These are phyloP conservation scores for Cystobasidium ongulense DNA, from an alignment of 768 basidiomycete species.

Conservation along the genomic window DNA sequence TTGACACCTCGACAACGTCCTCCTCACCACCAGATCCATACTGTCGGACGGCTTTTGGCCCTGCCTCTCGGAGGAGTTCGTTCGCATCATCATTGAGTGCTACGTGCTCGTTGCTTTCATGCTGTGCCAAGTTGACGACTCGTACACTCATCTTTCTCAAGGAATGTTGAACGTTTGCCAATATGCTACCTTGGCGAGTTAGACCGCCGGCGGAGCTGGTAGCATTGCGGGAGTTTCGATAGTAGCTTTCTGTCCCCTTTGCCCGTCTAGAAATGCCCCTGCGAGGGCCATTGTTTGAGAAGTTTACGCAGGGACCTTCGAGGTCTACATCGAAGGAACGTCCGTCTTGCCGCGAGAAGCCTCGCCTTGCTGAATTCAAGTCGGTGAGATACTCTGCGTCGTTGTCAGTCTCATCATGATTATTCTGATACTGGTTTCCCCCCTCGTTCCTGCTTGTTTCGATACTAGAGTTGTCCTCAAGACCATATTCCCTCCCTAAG, in stretches of 20 bases:
- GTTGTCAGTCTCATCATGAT: neutral
- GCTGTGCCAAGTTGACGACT: slow-evolving; percentile 67
- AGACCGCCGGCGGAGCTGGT: neutral
- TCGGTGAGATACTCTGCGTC: neutral
- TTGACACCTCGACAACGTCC: no score
- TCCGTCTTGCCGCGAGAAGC: neutral
- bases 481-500: neutral
- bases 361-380: neutral
- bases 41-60: neutral
- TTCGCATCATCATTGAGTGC: slow-evolving; percentile 12
- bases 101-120: slow-evolving; percentile 9
- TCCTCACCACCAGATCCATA: neutral
- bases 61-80: neutral
- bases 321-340: neutral
- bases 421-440: neutral
- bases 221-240: neutral
- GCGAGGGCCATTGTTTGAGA: neutral
- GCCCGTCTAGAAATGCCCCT: neutral
- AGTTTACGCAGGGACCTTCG: neutral
- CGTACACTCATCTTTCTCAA: slow-evolving; percentile 57
- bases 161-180: slow-evolving; percentile 2
- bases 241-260: neutral
- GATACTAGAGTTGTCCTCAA: neutral
- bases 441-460: neutral
- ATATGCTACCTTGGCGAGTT: neutral